Evolutionary conservation across 305 asterid genomes (phyloP), one percentile per base, ranked within the genome.

Genomic region (Nicotiana rustica): DNA sequence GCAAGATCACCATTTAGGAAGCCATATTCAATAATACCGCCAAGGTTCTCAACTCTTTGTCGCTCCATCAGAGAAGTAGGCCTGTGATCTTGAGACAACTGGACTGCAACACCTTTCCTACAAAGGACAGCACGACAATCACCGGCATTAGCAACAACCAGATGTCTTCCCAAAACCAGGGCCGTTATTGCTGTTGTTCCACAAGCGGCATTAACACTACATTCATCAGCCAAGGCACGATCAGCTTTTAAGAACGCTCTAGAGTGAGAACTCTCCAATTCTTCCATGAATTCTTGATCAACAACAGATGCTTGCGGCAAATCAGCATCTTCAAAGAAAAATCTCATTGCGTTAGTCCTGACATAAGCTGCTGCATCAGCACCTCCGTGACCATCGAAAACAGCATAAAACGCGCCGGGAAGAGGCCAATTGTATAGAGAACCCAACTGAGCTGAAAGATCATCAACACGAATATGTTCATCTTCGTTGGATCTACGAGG

Each of bases 331-430:
- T 90, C 91, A 66, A 93, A 89, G 90, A 93, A 89, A 67, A 91
- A 86, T 77, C 86, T 88, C 83, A 90, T 71, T 17, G 93, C 92
- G 75, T 96, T 94, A 52, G 90, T 86, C 88, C 90, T 94, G 84
- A 93, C 86, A 88, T 89, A 96, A 21, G 89, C 69, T 65, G 99
- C 93, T 19, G 99, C 99, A 55, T 85, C 93, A 38, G 94, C 86
- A 64, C 99, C 99, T 65, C 98, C 99, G 81, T 96, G 99, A 67
- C 99, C 99, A 69, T 96, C 98, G 64, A 96, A 96, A 61, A 96
- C 93, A 18, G 96, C 99, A 68, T 94, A 96, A 77, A 96, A 93
- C 3, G 98, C 88, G 78, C 94, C 84, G 3, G 98, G 92, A 75
- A 89, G 85, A 44, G 95, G 84, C 97, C 97, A 96, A 61, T 77